Percentiles rank a stretch among this genome's conserved stretches.
Conservation (phyloP, 139 green algal species). For the Chlorella ohadii region DNA sequence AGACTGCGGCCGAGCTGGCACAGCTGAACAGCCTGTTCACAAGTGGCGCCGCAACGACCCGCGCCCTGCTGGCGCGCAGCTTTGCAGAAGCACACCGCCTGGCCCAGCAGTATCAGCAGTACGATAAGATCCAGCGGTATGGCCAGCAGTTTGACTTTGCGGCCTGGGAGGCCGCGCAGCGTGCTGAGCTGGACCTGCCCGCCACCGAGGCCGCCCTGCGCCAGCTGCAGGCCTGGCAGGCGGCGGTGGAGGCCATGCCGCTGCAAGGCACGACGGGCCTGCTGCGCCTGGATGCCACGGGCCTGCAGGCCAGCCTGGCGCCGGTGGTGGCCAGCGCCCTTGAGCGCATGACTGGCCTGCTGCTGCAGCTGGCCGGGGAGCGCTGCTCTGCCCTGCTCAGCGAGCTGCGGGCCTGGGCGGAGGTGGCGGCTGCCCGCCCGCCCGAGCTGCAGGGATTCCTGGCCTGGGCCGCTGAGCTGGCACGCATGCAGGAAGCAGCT, state of each 20-base stretch:
- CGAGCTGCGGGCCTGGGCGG: background rate
- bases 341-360: background rate
- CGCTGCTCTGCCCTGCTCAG: background rate
- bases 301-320: background rate
- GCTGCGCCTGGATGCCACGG: background rate
- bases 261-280: background rate
- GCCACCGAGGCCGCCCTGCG: background rate
- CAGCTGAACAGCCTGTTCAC: background rate
- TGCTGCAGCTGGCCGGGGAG: constrained; percentile 21
- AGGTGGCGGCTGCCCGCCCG: constrained; percentile 4
- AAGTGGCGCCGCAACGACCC: background rate
- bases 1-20: background rate
- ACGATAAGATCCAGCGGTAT: background rate
- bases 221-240: constrained; percentile 15
- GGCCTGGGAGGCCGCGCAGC: background rate
- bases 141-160: background rate
- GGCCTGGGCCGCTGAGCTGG: constrained; percentile 10
- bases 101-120: background rate
- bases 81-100: background rate
- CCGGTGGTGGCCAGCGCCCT: background rate
- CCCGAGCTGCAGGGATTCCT: constrained; percentile 7
- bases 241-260: constrained; percentile 14
- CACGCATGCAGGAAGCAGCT: background rate
- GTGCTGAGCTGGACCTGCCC: constrained; percentile 1
- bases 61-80: background rate